These are phyloP conservation scores for Neurospora discreta DNA, from an alignment of 495 filamentous ascomycete genomes.

Conservation along the genomic window DNA sequence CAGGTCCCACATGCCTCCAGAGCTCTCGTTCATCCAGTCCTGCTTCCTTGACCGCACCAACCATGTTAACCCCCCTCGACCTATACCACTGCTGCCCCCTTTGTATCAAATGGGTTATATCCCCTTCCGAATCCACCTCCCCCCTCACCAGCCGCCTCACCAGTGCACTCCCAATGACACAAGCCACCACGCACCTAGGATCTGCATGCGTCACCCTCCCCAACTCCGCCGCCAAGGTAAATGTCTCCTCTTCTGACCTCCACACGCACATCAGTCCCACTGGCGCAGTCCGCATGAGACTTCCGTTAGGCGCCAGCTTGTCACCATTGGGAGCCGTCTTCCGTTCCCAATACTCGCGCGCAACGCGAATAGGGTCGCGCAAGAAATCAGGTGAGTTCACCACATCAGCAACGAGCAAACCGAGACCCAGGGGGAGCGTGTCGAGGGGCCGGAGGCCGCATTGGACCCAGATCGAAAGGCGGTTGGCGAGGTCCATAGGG, in stretches of 20 bases:
- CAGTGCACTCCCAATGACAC: constrained; percentile 29
- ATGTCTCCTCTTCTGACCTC: constrained; percentile 20
- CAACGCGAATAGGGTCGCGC: constrained; percentile 17
- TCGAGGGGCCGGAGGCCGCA: constrained; percentile 30
- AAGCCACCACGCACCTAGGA: constrained; percentile 34
- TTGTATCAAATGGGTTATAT: constrained; percentile 22
- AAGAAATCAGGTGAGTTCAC: constrained; percentile 18
- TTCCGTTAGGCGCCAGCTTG: constrained; percentile 33
- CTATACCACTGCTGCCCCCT: constrained; percentile 14
- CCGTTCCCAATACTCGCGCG: constrained; percentile 26
- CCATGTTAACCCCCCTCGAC: constrained; percentile 4
- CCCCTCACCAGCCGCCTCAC: constrained; percentile 31
- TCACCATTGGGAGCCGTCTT: constrained; percentile 1
- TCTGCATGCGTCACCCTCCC: constrained; percentile 33
- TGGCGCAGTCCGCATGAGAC: constrained; percentile 36
- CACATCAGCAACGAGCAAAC: constrained; percentile 25
- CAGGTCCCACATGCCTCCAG: constrained; percentile 12
- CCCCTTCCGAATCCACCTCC: constrained; percentile 24
- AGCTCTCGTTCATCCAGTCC: constrained; percentile 27
- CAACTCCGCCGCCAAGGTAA: constrained; percentile 16
- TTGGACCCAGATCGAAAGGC: constrained; percentile 29
- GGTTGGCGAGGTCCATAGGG: constrained; percentile 23
- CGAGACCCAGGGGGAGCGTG: constrained; percentile 32
- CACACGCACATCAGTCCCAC: constrained; percentile 30
- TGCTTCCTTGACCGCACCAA: constrained; percentile 9